phyloP scores from a whole-genome alignment of 2,329 filamentous ascomycete genomes.

The Setomelanomma holmii region DNA sequence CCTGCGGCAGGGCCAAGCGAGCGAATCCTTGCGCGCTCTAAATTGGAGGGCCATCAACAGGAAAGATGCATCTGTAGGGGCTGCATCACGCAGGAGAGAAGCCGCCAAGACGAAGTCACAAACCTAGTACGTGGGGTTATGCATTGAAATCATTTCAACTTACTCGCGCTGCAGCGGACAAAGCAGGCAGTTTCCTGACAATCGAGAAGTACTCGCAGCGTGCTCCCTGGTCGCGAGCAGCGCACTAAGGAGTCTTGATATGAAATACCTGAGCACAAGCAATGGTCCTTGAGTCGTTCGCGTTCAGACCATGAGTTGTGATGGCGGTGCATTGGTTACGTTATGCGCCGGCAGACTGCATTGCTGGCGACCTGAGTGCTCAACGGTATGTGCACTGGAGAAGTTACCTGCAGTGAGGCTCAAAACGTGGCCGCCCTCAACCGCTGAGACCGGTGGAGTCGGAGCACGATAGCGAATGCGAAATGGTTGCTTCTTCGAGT shows the following conservation, averaged over 20 bases:
- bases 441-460: constrained; percentile 19
- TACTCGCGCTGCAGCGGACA: constrained; percentile 28
- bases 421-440: constrained; percentile 41
- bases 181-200: not conserved
- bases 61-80: constrained; percentile 19
- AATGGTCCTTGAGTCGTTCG: constrained; percentile 15
- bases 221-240: no score
- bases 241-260: no score
- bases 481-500: constrained; percentile 10
- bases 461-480: constrained; percentile 13
- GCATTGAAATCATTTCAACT: constrained; percentile 30
- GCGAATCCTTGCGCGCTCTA: constrained; percentile 15
- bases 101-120: constrained; percentile 30
- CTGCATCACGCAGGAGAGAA: constrained; percentile 40
- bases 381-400: not conserved
- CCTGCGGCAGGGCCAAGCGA: constrained; percentile 41
- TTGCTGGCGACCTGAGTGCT: not conserved
- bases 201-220: no score
- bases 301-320: constrained; percentile 6
- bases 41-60: constrained; percentile 16
- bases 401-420: constrained; percentile 26
- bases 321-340: no score
- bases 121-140: constrained; percentile 34
- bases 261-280: no score
- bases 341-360: no score